Evolutionary conservation across 306 rosid genomes (phyloP).

Genomic region (Rosa rugosa): DNA sequence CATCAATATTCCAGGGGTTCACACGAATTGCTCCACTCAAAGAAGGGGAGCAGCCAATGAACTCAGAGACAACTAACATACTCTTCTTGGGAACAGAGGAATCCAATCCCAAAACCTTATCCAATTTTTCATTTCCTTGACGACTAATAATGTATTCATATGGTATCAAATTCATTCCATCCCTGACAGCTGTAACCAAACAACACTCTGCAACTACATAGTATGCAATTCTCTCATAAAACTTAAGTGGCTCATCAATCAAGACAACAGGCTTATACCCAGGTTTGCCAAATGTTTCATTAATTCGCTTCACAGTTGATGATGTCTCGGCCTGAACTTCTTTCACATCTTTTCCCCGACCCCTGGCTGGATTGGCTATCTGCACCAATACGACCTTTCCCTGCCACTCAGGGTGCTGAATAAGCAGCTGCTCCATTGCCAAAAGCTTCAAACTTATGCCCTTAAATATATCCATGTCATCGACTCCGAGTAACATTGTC

Average conservation of each 20-base stretch:
- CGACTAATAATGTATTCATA: conserved; percentile 75
- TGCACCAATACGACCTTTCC: conserved; percentile 79
- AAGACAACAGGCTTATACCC: conserved; percentile 76
- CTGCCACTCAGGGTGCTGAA: conserved; percentile 58
- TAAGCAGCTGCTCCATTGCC: conserved; percentile 86
- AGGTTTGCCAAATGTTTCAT: conserved; percentile 56
- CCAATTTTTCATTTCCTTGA: conserved; percentile 62
- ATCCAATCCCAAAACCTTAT: conserved; percentile 48
- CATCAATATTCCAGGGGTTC: conserved; percentile 88
- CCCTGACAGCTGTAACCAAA: conserved; percentile 82
- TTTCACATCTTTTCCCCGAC: conserved; percentile 70
- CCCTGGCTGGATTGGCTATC: conserved; percentile 87
- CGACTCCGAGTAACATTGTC: conserved; percentile 70
- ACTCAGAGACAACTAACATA: conserved; percentile 82
- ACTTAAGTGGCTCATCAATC: conserved; percentile 65
- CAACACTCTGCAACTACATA: conserved; percentile 85
- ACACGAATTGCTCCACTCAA: conserved; percentile 89
- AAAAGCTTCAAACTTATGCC: conserved; percentile 80
- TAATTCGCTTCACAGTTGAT: conserved; percentile 60
- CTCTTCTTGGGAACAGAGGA: conserved; percentile 55
- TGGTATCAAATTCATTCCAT: conserved; percentile 90
- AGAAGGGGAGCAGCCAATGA: conserved; percentile 90
- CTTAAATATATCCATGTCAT: conserved; percentile 89
- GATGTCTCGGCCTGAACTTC: conserved; percentile 68
- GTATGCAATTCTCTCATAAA: conserved; percentile 74